Conservation (phyloP, 1,139 yeast genomes). For the Geotrichum carabidarum region DNA sequence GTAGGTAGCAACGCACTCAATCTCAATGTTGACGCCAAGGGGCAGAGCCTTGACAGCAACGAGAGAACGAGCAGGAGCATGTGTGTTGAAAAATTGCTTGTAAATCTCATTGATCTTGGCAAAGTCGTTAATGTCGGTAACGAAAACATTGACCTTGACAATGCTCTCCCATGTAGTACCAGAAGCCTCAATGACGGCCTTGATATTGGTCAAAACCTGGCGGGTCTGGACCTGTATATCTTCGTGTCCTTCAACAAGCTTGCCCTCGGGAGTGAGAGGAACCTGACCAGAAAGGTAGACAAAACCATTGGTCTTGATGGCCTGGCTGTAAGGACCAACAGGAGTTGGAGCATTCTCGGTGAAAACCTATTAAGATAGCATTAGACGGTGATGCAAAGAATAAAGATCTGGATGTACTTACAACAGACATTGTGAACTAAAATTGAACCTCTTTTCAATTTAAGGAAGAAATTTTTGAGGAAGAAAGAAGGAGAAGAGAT, state of each 20-base stretch:
- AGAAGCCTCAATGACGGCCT: constrained; percentile 71
- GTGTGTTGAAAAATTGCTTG: constrained; percentile 69
- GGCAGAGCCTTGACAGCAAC: constrained; percentile 88
- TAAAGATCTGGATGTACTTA: constrained; percentile 7
- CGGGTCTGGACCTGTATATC: constrained; percentile 74
- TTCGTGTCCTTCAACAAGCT: constrained; percentile 63
- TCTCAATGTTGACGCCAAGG: constrained; percentile 63
- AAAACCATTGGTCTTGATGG: constrained; percentile 74
- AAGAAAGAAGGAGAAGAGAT: background rate
- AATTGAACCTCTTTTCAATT: background rate
- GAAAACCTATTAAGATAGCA: constrained; percentile 24
- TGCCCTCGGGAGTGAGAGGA: constrained; percentile 73
- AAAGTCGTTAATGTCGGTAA: constrained; percentile 82
- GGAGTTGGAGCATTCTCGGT: constrained; percentile 88
- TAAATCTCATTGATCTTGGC: constrained; percentile 79
- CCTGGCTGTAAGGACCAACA: constrained; percentile 93
- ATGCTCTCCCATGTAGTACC: constrained; percentile 76
- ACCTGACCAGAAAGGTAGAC: constrained; percentile 93
- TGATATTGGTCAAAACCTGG: constrained; percentile 73
- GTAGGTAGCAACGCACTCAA: constrained; percentile 64
- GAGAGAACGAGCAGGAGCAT: constrained; percentile 94
- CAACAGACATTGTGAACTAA: constrained; percentile 18
- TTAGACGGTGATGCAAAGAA: background rate
- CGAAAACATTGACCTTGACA: constrained; percentile 80
- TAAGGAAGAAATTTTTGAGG: background rate